Evolutionary conservation across 2,329 filamentous ascomycete genomes (phyloP), one percentile per base, ranked within the genome.

Genomic region (Calonectria pteridis): DNA sequence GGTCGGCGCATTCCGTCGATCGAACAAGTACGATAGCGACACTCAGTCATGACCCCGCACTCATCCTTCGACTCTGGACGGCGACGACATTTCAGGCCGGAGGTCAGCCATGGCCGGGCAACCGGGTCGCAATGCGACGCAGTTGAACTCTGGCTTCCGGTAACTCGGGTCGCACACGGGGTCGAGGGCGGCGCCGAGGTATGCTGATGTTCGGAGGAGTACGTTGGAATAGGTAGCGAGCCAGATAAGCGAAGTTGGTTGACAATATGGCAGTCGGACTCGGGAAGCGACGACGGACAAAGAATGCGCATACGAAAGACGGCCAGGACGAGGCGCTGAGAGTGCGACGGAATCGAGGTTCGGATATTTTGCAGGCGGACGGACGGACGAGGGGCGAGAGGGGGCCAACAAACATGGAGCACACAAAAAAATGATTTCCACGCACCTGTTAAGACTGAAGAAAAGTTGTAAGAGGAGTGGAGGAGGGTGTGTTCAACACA

Each of bases 91-190:
- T 31, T 20, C 40, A 26, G 31, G 46, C 26, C 50, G 33, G 20
- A 65, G 23, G 59, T 51, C 58, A 50, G 35, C 23, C 29, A 26
- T 72, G 35, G 51, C n/a, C 26, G 51, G 35, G 67, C 59, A 33
- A 49, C 35, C 59, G 62, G 28, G 59, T 51, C 31, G 62, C 65
- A 46, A 74, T 70, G 70, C 28, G 28, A 28, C 49, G 63, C 73
- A 49, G 63, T 75, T 46, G 37, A 53, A 35, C 20, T 50, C 53
- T 51, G 62, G 23, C 68, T 69, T 62, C 73, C 75, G 73, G 50
- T 40, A 62, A 66, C 26, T 77, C 78, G 74, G 75, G 79, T 80
- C 75, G 77, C 74, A 80, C 79, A 79, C 75, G 74, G 73, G 74
- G 49, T 55, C 33, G 63, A 70, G 58, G 59, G 37, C 63, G 69